A percentile compares a stretch with the other conserved stretches of the same genome.
Conservation (phyloP, 75 land plant genomes). For the Ceratopteris richardii region DNA sequence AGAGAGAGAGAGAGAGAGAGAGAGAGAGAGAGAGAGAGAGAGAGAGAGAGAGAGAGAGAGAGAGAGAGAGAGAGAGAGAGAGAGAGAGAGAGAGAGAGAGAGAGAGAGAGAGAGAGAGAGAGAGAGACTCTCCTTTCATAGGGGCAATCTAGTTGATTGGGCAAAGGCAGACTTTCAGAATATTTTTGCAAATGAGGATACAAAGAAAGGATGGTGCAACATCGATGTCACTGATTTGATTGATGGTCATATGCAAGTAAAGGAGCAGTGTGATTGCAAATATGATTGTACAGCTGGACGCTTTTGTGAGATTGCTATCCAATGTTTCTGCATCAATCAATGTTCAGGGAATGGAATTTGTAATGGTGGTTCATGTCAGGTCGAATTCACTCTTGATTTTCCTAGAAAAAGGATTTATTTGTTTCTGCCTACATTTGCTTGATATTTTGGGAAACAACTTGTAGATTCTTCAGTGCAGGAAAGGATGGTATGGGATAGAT, state of each 20-base stretch:
- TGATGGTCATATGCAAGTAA: conserved; percentile 35
- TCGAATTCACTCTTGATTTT: conserved; percentile 12
- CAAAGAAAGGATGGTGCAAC: conserved; percentile 82
- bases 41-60: conserved; percentile 8
- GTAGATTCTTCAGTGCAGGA: conserved; percentile 44
- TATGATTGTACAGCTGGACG: conserved; percentile 65
- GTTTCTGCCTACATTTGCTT: conserved; percentile 5
- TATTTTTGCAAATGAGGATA: conserved; percentile 51
- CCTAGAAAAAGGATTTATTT: too few species aligned
- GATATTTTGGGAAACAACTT: too few species aligned
- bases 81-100: conserved; percentile 8
- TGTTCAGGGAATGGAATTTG: conserved; percentile 79
- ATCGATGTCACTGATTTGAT: conserved; percentile 63
- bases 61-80: conserved; percentile 8
- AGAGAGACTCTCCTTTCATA: neutral
- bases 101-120: conserved; percentile 1
- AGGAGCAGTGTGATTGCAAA: conserved; percentile 79
- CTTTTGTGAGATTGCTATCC: conserved; percentile 63
- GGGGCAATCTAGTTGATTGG: conserved; percentile 45
- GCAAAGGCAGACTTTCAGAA: conserved; percentile 46
- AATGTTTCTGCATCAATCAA: conserved; percentile 68
- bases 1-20: too few species aligned
- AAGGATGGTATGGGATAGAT: conserved; percentile 81
- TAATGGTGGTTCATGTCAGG: conserved; percentile 87
- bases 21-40: too few species aligned